Percentiles rank a stretch among this genome's conserved stretches.
Conservation (phyloP, 2,329 filamentous ascomycete genomes). For the Aspergillus cejpii region DNA sequence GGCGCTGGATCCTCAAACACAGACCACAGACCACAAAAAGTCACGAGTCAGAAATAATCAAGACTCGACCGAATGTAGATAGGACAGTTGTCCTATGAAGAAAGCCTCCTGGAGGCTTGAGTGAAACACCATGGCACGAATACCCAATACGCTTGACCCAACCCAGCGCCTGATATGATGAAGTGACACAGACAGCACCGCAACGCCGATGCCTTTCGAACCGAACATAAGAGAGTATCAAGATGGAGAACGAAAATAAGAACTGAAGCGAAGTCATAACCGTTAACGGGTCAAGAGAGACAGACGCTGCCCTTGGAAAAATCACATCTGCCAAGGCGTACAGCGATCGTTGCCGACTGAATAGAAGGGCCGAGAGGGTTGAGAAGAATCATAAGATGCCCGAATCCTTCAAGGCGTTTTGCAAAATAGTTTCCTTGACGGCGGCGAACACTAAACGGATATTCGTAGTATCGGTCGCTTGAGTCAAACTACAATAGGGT, state of each 20-base stretch:
- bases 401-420: constrained; percentile 96
- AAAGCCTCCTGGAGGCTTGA: constrained; percentile 8
- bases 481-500: constrained; percentile 66
- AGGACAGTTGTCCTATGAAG: constrained; percentile 8
- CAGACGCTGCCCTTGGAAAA: background rate
- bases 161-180: constrained; percentile 19
- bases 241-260: constrained; percentile 11
- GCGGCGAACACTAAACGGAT: constrained; percentile 96
- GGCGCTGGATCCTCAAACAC: constrained; percentile 10
- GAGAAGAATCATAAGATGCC: constrained; percentile 63
- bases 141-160: constrained; percentile 15
- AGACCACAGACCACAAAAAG: constrained; percentile 7
- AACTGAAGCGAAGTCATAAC: constrained; percentile 14
- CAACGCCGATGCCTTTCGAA: constrained; percentile 19
- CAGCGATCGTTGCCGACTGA: background rate
- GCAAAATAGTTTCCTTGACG: constrained; percentile 96
- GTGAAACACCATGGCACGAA: constrained; percentile 17
- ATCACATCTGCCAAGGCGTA: background rate
- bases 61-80: constrained; percentile 14
- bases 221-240: constrained; percentile 12
- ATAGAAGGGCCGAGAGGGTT: background rate
- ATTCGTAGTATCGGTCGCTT: constrained; percentile 98
- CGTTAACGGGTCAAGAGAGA: constrained; percentile 4
- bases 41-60: constrained; percentile 2
- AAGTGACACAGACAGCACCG: constrained; percentile 13